phyloP scores from a whole-genome alignment of 2,329 filamentous ascomycete genomes.

The Pseudogymnoascus destructans region DNA sequence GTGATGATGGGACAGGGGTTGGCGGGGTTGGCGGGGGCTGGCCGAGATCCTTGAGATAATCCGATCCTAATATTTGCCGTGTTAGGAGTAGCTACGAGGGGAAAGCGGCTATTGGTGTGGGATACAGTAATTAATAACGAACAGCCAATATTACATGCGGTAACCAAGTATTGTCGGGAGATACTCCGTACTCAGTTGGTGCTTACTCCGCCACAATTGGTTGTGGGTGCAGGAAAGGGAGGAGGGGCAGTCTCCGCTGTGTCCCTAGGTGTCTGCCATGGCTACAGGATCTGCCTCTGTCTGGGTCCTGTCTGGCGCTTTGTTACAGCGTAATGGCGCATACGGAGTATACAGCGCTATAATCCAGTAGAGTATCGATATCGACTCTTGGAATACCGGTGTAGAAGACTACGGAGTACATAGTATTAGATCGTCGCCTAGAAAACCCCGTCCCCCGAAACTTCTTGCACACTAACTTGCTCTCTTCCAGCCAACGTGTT shows the following conservation, averaged over 20 bases:
- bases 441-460: background rate
- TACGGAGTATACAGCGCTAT: background rate
- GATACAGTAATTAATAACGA: background rate
- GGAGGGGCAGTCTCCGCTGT: background rate
- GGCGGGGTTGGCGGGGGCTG: too few relatives aligned
- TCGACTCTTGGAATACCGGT: background rate
- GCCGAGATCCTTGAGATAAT: background rate
- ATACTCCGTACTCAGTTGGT: background rate
- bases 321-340: conserved; percentile 2
- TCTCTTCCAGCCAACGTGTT: background rate
- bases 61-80: background rate
- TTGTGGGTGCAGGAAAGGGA: background rate
- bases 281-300: background rate
- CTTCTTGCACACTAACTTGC: background rate
- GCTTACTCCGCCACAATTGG: conserved; percentile 1
- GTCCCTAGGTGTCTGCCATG: background rate
- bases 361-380: background rate
- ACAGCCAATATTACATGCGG: background rate
- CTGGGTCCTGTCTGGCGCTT: background rate
- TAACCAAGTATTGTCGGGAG: background rate
- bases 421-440: background rate
- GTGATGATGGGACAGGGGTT: background rate
- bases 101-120: background rate
- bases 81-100: background rate
- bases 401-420: background rate